A percentile compares a stretch with the other conserved stretches of the same genome.
phyloP scores from a whole-genome alignment of 306 rosid species.

The Vigna angularis region DNA sequence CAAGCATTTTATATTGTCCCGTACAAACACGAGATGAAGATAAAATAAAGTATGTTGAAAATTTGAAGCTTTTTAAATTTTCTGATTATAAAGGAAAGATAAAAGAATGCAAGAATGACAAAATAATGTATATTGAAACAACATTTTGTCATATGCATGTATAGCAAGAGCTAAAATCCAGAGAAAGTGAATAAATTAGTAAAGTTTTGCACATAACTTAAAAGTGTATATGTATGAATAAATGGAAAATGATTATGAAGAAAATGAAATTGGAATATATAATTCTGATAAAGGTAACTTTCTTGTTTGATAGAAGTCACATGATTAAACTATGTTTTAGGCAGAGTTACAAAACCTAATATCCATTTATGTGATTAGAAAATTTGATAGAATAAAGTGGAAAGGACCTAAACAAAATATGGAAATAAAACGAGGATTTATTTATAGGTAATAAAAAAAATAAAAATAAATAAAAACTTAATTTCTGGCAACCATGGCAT shows the following conservation, averaged over 20 bases:
- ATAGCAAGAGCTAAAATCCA: no score
- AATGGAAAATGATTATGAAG: background rate
- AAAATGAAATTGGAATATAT: background rate
- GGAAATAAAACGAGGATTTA: slow-evolving; percentile 2
- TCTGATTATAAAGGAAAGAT: no score
- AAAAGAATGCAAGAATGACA: no score
- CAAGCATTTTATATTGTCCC: no score
- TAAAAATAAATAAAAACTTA: background rate
- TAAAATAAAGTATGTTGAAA: no score
- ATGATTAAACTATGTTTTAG: background rate
- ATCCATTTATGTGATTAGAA: background rate
- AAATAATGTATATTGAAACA: no score
- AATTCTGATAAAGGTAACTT: slow-evolving; percentile 1
- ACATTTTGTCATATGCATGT: no score
- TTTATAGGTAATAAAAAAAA: background rate
- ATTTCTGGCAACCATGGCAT: background rate
- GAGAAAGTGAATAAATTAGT: background rate
- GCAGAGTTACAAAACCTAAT: background rate
- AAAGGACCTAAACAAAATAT: background rate
- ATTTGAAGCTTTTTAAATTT: no score
- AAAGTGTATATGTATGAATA: background rate
- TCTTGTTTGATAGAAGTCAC: slow-evolving; percentile 3
- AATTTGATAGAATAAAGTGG: background rate
- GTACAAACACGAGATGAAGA: no score
- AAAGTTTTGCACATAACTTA: background rate